A percentile compares a stretch with the other conserved stretches of the same genome.
Conservation (phyloP, 768 basidiomycete species). For the Mycena crocata region DNA sequence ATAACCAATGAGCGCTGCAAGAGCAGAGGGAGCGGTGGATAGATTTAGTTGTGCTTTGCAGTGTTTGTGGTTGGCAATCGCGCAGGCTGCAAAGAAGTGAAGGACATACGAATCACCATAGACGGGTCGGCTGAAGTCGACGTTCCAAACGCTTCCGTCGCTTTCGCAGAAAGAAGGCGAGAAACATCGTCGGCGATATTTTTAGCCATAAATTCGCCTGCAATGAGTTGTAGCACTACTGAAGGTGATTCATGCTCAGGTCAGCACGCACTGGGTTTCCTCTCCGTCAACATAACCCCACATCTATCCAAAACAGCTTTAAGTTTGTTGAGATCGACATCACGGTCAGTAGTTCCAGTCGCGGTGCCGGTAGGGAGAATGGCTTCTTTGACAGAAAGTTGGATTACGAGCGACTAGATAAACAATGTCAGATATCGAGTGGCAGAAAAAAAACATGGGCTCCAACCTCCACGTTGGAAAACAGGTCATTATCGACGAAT, state of each 20-base stretch:
- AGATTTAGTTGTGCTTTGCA: slow-evolving; percentile 80
- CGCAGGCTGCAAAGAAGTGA: not conserved
- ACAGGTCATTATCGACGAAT: slow-evolving; percentile 94
- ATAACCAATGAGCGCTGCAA: slow-evolving; percentile 86
- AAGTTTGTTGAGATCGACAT: slow-evolving; percentile 90
- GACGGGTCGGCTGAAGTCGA: slow-evolving; percentile 62
- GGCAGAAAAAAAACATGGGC: not conserved
- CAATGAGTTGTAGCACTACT: not conserved
- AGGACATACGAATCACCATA: slow-evolving; percentile 65
- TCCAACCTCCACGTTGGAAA: slow-evolving; percentile 92
- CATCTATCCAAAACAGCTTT: slow-evolving; percentile 90
- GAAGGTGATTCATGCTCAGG: no score
- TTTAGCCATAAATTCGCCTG: slow-evolving; percentile 88
- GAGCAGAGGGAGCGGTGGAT: slow-evolving; percentile 81
- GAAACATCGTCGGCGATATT: slow-evolving; percentile 85
- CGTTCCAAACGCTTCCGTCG: slow-evolving; percentile 45
- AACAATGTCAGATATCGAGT: not conserved
- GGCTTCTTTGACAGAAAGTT: slow-evolving; percentile 97
- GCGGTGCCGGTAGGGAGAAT: slow-evolving; percentile 82
- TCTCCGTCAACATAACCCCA: slow-evolving; percentile 89
- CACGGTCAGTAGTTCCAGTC: slow-evolving; percentile 80
- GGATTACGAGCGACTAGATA: slow-evolving; percentile 89
- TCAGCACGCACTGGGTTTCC: slow-evolving; percentile 71
- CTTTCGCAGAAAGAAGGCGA: slow-evolving; percentile 68
- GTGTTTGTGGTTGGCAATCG: no score